Evolutionary conservation across 2,329 filamentous ascomycete genomes (phyloP), one percentile per base, ranked within the genome.

Genomic region (Trichoderma semiorbis): DNA sequence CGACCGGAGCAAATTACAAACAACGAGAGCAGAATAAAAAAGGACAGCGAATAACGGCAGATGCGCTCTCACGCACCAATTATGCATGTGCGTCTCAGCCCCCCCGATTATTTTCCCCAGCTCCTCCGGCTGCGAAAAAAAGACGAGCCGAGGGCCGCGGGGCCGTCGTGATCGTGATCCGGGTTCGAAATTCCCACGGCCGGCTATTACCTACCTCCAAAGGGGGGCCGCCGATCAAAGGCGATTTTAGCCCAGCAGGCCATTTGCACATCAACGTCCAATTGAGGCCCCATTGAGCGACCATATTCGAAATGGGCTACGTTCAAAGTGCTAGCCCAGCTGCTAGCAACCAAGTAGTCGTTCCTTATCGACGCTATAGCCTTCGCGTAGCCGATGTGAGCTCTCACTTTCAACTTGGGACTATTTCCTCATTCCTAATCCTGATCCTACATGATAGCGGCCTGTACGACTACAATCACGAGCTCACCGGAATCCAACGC

Each of bases 231-330:
- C 53, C 64, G 64, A 67, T 67, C 64, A 67, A 43, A 39, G 39
- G 64, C 64, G 21, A 57, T 67, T 67, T 67, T 67, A 67, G 64
- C 63, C 63, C 63, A 66, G 63, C 63, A 66, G 34, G 32, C 60
- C 60, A 43, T 63, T 63, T 63, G 60, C 64, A 67, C 64, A 67
- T 67, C 64, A 63, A 21, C 21, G 47, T 47, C 61, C 61, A 43
- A 21, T 57, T 18, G 64, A 67, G 50, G 30, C 63, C 30, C 63
- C 47, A 32, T 66, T 24, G 30, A 66, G 63, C 63, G 34, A 36
- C 34, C 34, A 36, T 36, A 11, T 55, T 67, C 50, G 32, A 61
- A 61, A 61, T 36, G 18, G 58, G 58, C 30, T 66, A 12, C 47
- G 21, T 24, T 55, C 3, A n/a, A 21, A 12, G 10, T 66, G 63